phyloP scores from a whole-genome alignment of 2,329 filamentous ascomycete species.

The Ustilaginoidea virens region DNA sequence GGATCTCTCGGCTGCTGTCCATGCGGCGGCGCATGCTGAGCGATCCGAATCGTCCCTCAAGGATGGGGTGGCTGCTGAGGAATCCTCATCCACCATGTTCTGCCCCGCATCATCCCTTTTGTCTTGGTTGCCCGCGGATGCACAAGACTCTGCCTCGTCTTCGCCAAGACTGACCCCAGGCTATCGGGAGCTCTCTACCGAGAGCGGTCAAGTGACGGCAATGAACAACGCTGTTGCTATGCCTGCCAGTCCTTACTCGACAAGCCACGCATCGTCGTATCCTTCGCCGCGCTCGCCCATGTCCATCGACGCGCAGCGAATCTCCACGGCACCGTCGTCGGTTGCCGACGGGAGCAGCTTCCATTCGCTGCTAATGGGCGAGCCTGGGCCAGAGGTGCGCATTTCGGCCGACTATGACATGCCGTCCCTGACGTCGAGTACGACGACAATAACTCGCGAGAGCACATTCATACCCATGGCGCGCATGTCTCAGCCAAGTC shows the following conservation, averaged over 20 bases:
- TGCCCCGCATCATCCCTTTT: constrained; percentile 22
- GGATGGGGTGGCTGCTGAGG: constrained; percentile 35
- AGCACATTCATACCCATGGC: constrained; percentile 34
- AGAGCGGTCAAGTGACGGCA: constrained; percentile 27
- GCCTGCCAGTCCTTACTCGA: constrained; percentile 50
- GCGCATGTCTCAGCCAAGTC: constrained; percentile 31
- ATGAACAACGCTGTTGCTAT: constrained; percentile 27
- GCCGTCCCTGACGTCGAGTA: constrained; percentile 58
- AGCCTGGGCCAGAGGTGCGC: constrained; percentile 56
- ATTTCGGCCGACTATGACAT: constrained; percentile 56
- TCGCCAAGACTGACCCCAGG: constrained; percentile 27
- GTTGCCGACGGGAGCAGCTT: constrained; percentile 56
- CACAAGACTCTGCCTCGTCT: constrained; percentile 25
- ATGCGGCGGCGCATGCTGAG: constrained; percentile 26
- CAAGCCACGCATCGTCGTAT: constrained; percentile 41
- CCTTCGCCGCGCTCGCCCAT: constrained; percentile 55
- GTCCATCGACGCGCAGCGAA: constrained; percentile 54
- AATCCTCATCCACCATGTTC: constrained; percentile 23
- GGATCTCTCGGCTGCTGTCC: constrained; percentile 11
- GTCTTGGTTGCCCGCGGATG: constrained; percentile 15
- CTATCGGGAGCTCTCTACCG: constrained; percentile 31
- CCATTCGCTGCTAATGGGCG: constrained; percentile 56
- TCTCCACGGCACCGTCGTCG: constrained; percentile 63
- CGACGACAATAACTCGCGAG: constrained; percentile 61
- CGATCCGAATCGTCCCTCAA: constrained; percentile 34